Conservation (phyloP, 2,329 filamentous ascomycete genomes). For the Aspergillus pseudoterreus region DNA sequence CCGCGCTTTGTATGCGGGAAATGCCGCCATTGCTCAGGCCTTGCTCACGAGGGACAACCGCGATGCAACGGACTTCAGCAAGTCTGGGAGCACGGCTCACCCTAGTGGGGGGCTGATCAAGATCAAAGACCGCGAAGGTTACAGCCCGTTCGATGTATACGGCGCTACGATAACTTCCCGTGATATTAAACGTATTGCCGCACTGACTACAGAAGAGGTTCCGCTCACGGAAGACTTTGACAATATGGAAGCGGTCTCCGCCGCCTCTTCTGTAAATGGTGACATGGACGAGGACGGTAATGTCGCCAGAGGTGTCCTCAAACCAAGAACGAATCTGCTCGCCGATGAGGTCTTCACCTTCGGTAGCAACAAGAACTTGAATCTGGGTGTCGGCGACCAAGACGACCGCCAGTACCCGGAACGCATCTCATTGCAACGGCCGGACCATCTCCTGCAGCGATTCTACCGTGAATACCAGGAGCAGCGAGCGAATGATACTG, state of each 20-base stretch:
- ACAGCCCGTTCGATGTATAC: slow-evolving; percentile 91
- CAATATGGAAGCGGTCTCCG: slow-evolving; percentile 27
- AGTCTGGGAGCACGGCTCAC: slow-evolving; percentile 52
- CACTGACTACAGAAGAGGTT: slow-evolving; percentile 27
- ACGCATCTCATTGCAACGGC: slow-evolving; percentile 70
- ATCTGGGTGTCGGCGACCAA: slow-evolving; percentile 88
- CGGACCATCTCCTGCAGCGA: slow-evolving; percentile 69
- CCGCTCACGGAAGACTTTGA: slow-evolving; percentile 45
- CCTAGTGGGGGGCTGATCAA: slow-evolving; percentile 77
- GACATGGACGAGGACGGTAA: slow-evolving; percentile 49
- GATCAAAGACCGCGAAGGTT: slow-evolving; percentile 91
- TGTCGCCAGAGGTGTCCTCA: slow-evolving; percentile 22
- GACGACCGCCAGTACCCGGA: slow-evolving; percentile 94
- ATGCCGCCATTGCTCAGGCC: slow-evolving; percentile 77
- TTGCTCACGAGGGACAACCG: slow-evolving; percentile 74
- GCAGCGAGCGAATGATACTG: slow-evolving; percentile 32
- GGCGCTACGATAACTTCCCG: slow-evolving; percentile 78
- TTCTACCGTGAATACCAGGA: slow-evolving; percentile 66
- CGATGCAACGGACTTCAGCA: slow-evolving; percentile 60
- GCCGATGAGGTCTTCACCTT: slow-evolving; percentile 92
- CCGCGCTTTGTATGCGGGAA: slow-evolving; percentile 83
- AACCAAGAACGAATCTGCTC: slow-evolving; percentile 40
- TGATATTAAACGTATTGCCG: slow-evolving; percentile 49
- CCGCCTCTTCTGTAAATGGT: slow-evolving; percentile 34
- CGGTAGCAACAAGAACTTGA: slow-evolving; percentile 93